Base-by-base conservation (phyloP, 352 stramenopile genomes). In the Halophytophthora polymorphica region DNA sequence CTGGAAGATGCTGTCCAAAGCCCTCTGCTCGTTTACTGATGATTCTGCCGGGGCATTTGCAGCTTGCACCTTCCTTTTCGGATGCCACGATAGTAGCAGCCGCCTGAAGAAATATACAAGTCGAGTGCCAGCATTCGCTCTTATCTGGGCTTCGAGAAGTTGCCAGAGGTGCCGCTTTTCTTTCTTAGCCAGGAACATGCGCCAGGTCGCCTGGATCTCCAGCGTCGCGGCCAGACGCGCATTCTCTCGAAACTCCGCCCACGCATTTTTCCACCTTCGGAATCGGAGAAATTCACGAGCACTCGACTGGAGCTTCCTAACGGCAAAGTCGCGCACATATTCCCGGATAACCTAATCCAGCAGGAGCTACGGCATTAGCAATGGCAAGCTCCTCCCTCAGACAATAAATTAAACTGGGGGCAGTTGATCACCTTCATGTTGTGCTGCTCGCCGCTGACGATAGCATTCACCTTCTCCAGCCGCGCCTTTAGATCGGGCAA, bases 281-380 rank as follows among this genome's bases (percentile, higher is more conserved):
- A 64, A 58, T 0, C 62, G 67, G 14, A 82, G 47, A 21, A 61
- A 85, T 6, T 65, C 56, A 12, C 73, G 59, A 18, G 56, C 56
- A 17, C 53, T 65, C 1, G 53, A 25, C 41, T 89, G 78, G 3
- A 89, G 44, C 21, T 76, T 83, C 8, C 41, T 48, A 1, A 52
- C 64, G 2, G 76, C 78, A 33, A 85, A 67, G 15, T 68, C 56
- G 7, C 25, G 28, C 1, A 89, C 70, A 29, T 77, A 76, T 14
- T 68, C 62, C 0, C 66, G 61, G 18, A 87, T 81, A 4, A 76
- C 43, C 77, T 82, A 35, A n/a, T 2, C 14, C 43, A 39, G 1
- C 11, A 25, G 17, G 39, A 4, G 15, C 37, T n/a, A 33, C 3
- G 39, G 22, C 21, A 14, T 33, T 25, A 22, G 19, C 42, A 17